Conservation (phyloP, 352 stramenopile species). For the Peronosclerospora sorghi region DNA sequence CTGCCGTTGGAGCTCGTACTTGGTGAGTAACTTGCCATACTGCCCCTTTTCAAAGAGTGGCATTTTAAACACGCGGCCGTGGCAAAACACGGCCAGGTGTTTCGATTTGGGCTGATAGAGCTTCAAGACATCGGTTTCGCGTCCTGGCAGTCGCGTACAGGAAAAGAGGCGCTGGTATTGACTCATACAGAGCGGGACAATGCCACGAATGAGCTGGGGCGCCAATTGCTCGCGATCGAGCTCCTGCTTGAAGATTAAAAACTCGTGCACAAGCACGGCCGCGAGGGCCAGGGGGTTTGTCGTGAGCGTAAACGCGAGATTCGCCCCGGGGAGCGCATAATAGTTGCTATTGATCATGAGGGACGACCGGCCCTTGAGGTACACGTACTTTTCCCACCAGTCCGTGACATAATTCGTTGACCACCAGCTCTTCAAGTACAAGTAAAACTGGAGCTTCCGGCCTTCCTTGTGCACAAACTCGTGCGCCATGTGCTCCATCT, state of each 20-base stretch:
- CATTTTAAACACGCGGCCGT: conserved; percentile 85
- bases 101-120: conserved; percentile 63
- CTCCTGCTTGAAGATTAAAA: conserved; percentile 82
- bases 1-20: conserved; percentile 74
- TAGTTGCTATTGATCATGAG: conserved; percentile 91
- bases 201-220: conserved; percentile 71
- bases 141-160: conserved; percentile 81
- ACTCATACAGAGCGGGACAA: conserved; percentile 85
- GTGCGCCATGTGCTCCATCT: conserved; percentile 70
- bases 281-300: conserved; percentile 54
- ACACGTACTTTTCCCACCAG: conserved; percentile 88
- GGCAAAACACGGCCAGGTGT: conserved; percentile 81
- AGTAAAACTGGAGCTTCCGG: conserved; percentile 83
- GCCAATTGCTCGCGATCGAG: conserved; percentile 75
- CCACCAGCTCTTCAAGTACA: conserved; percentile 87
- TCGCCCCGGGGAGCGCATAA: conserved; percentile 68
- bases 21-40: conserved; percentile 56
- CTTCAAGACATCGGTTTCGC: conserved; percentile 76
- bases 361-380: conserved; percentile 77
- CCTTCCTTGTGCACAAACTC: conserved; percentile 86
- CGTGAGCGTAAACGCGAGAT: conserved; percentile 50
- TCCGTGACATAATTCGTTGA: conserved; percentile 85
- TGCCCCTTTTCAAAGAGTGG: conserved; percentile 73
- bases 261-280: conserved; percentile 57
- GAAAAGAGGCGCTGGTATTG: conserved; percentile 87